These are phyloP conservation scores for Erythrophleum fordii DNA, from an alignment of 306 rosid genomes.

Conservation along the genomic window DNA sequence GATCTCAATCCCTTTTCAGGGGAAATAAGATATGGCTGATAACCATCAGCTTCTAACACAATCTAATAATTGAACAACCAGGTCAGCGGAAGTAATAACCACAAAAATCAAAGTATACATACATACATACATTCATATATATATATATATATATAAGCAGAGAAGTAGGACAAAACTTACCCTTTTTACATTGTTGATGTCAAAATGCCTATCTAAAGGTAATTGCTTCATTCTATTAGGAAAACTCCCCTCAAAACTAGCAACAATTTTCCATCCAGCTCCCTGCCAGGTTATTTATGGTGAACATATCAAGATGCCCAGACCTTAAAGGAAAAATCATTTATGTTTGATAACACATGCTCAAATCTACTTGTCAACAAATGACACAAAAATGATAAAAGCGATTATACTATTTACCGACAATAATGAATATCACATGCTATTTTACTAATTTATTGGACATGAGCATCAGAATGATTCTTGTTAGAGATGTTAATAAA, in stretches of 20 bases:
- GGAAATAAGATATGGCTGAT: slow-evolving; percentile 98
- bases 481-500: neutral
- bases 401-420: neutral
- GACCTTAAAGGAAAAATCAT: neutral
- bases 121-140: neutral
- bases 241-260: slow-evolving; percentile 93
- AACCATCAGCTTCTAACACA: slow-evolving; percentile 99
- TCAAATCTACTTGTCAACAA: neutral
- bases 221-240: slow-evolving; percentile 96
- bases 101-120: neutral
- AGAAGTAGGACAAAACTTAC: slow-evolving; percentile 49
- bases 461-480: slow-evolving; percentile 19
- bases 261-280: slow-evolving; percentile 98
- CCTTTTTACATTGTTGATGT: slow-evolving; percentile 94
- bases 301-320: neutral
- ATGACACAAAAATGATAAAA: slow-evolving; percentile 11
- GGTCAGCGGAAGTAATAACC: slow-evolving; percentile 1
- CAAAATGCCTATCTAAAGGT: slow-evolving; percentile 95
- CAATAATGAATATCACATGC: slow-evolving; percentile 4
- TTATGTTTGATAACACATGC: neutral
- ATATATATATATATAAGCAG: neutral
- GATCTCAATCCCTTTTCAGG: slow-evolving; percentile 99
- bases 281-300: slow-evolving; percentile 63
- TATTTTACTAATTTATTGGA: slow-evolving; percentile 15
- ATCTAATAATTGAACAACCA: slow-evolving; percentile 55